These are phyloP conservation scores for Eleusine coracana DNA, from an alignment of 176 grass and related monocot genomes.

Conservation along the genomic window DNA sequence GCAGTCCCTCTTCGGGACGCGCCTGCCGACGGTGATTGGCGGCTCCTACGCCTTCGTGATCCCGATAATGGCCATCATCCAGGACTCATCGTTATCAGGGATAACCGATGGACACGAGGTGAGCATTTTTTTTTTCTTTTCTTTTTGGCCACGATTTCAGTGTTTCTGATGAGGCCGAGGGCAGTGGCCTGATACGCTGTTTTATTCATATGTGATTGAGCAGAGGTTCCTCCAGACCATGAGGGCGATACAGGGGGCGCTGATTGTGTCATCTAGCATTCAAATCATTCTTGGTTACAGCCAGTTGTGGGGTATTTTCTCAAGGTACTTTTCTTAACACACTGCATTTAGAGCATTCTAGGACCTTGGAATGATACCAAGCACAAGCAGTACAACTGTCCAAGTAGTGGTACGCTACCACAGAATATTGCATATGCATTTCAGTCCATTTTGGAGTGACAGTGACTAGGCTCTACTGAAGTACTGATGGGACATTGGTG, in stretches of 20 bases:
- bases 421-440: constrained; percentile 2
- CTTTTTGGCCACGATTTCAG: neutral
- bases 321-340: constrained; percentile 58
- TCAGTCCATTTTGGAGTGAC: constrained; percentile 20
- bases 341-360: neutral
- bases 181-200: neutral
- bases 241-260: constrained; percentile 89
- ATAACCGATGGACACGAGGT: constrained; percentile 79
- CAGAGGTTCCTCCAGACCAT: constrained; percentile 97
- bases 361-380: neutral
- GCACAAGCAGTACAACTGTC: neutral
- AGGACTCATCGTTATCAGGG: constrained; percentile 56
- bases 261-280: constrained; percentile 95
- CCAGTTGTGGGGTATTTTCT: constrained; percentile 99
- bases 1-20: constrained; percentile 92
- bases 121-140: neutral
- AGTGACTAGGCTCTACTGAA: constrained; percentile 18
- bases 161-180: neutral
- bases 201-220: constrained; percentile 22
- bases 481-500: constrained; percentile 26
- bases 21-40: constrained; percentile 86
- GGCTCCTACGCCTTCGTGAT: constrained; percentile 95
- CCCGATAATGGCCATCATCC: constrained; percentile 85
- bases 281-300: constrained; percentile 99
- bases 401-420: neutral